Base-by-base conservation (phyloP, 2,329 filamentous ascomycete genomes). In the Paraphaeosphaeria minitans region DNA sequence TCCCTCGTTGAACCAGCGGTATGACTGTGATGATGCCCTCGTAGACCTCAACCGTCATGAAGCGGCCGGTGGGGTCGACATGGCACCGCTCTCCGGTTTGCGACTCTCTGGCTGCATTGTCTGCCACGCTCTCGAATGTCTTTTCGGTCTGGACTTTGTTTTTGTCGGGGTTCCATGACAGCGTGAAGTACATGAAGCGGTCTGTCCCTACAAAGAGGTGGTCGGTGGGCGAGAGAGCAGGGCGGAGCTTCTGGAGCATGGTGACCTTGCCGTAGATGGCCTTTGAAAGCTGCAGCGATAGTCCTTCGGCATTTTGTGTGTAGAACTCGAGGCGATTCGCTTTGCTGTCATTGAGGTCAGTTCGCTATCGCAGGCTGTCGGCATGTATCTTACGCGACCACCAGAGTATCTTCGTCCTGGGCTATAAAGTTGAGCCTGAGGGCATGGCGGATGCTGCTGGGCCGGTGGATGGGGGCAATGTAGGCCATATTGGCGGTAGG, bases 181-280 rank as follows among this genome's bases (percentile, higher is more conserved):
- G 77, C 1, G 92, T 96, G 76, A 98, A 97, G 79, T 97, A 98
- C 69, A 93, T 89, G 67, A 91, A 90, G 56, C 90, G 87, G 73
- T 97, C 90, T 48, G 95, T 99, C 51, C 93, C 94, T 57, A 99
- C 85, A 73, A 99, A 97, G 60, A 99, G 85, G 61, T 97, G 87
- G 67, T 98, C 93, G 49, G 88, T 92, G 5, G 83, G 78, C 29
- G 89, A 88, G 66, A 91, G 86, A 50, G 87, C 86, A 6, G 93
- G 92, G 27, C 87, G 87, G 49, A 99, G 82, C 70, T 88, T 89
- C 70, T 95, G 86, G 14, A 97, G 84, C 82, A 97, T 91, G 8
- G 90, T 89, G 66, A 98, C 88, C 66, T 90, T 91, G 73, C 94
- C 95, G 74, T 94, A 94, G 56, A 98, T 83, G 62, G 87, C 81